A percentile compares a stretch with the other conserved stretches of the same genome.
Evolutionary conservation across 2,329 filamentous ascomycete species (phyloP).

Genomic region (Colletotrichum magnum): DNA sequence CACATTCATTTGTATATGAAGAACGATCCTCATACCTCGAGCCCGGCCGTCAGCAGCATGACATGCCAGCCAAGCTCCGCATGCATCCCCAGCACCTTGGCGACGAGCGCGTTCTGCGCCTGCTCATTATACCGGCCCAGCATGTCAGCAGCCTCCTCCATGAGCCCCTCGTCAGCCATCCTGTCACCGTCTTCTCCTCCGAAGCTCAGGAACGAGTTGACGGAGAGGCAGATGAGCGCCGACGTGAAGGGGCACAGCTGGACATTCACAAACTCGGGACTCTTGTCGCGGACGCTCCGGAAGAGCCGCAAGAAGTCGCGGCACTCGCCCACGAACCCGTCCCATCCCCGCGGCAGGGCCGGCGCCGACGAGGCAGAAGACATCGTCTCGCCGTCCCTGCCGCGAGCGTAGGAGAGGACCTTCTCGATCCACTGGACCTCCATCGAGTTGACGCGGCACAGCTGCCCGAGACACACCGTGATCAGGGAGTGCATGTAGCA

Average conservation of each 20-base stretch:
- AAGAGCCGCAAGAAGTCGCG: slow-evolving; percentile 10
- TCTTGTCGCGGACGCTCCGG: background rate
- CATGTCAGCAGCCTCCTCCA: background rate
- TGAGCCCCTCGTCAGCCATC: background rate
- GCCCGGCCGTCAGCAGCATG: background rate
- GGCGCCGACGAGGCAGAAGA: background rate
- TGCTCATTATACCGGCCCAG: background rate
- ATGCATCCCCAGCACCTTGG: slow-evolving; percentile 3
- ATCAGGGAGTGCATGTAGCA: slow-evolving; percentile 2
- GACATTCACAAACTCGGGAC: background rate
- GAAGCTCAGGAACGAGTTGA: slow-evolving; percentile 1
- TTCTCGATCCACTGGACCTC: slow-evolving; percentile 8
- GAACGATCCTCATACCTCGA: background rate
- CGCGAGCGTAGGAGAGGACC: background rate
- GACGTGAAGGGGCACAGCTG: slow-evolving; percentile 10
- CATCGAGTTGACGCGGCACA: slow-evolving; percentile 13
- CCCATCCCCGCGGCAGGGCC: slow-evolving; percentile 2
- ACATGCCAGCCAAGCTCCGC: slow-evolving; percentile 2
- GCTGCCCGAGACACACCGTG: background rate
- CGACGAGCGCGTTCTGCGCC: background rate
- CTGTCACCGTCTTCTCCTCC: background rate
- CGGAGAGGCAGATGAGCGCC: slow-evolving; percentile 1
- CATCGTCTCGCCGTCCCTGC: background rate
- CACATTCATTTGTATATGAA: too few relatives aligned
- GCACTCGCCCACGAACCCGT: background rate